Evolutionary conservation across 768 basidiomycete species (phyloP), one percentile per base, ranked within the genome.

Genomic region (Cubamyces lactineus): DNA sequence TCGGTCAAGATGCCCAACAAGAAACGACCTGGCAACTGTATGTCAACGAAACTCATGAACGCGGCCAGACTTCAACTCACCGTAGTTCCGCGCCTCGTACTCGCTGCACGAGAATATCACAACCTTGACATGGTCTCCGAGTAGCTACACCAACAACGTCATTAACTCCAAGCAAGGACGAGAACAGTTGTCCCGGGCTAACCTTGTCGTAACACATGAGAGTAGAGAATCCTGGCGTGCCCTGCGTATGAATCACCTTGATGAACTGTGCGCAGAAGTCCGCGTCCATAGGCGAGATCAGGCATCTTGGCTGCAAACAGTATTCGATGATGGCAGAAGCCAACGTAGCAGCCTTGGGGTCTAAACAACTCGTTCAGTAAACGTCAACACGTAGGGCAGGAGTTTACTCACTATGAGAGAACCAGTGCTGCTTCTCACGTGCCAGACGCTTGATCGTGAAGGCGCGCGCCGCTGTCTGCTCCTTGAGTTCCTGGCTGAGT

Each of bases 281-380:
- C 24, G 97, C 96, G 74, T 99, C 97, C 86, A 95, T 92, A 0
- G 95, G 95, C 0, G 96, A 96, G n/a, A 98, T 78, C 42, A 98
- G 78, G 66, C 89, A 91, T 28, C 97, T 86, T 12, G 97, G 96
- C 70, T 92, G 89, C 63, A 99, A 86, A 72, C 97, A 98, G 70
- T 96, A 86, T 71, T 97, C 92, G 63, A 94, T 88, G 59, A 94
- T 78, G 4, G 85, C 80, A 24, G 81, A 78, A 6, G 84, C 83
- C 42, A 92, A 79, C 4, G 79, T 74, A 1, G 74, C 73, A 4
- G 83, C 78, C 68, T 81, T 82, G 5, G 80, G 74, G 5, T 72
- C 83, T 83, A 58, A 9, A 26, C 2, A 21, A 7, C 6, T 5
- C 17, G 41, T 57, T 34, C 3, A 64, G 53, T 9, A 21, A 16